Percentiles rank a stretch among this genome's conserved stretches.
Conservation (phyloP, 2,329 filamentous ascomycete genomes). For the Aureobasidium pullulans region DNA sequence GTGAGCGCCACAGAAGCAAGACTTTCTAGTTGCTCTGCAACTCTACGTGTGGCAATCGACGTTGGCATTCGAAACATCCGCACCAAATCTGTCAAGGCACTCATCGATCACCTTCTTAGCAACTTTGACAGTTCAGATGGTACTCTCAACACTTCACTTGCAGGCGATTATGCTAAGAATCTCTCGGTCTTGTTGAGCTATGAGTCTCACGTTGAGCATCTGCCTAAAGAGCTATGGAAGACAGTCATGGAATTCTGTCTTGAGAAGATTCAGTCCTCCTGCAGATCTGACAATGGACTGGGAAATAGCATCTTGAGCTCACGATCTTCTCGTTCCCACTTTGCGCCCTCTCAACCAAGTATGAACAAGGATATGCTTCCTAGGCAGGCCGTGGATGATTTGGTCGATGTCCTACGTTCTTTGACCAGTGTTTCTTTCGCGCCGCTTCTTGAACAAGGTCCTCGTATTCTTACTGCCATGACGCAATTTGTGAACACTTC, state of each 20-base stretch:
- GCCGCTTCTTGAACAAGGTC: conserved; percentile 40
- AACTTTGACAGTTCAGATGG: conserved; percentile 57
- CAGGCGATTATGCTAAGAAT: conserved; percentile 70
- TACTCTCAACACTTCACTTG: conserved; percentile 60
- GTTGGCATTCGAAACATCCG: conserved; percentile 62
- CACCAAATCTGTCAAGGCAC: conserved; percentile 66
- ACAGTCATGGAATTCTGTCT: conserved; percentile 64
- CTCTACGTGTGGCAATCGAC: conserved; percentile 64
- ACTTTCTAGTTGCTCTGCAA: conserved; percentile 61
- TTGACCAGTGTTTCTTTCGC: conserved; percentile 26
- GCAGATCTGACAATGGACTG: background rate
- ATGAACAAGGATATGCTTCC: conserved; percentile 1
- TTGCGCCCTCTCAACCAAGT: conserved; percentile 17
- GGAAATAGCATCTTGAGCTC: conserved; percentile 18
- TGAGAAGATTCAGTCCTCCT: conserved; percentile 42
- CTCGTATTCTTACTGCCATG: conserved; percentile 49
- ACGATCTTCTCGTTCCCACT: conserved; percentile 21
- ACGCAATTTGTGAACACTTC: conserved; percentile 48
- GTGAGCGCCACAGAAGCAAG: conserved; percentile 40
- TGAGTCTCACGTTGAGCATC: conserved; percentile 71
- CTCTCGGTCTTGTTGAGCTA: conserved; percentile 63
- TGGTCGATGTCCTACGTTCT: conserved; percentile 23
- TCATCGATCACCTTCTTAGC: conserved; percentile 77
- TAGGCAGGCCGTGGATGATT: conserved; percentile 24
- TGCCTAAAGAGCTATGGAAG: conserved; percentile 63